Conservation (phyloP, 441 rosid genomes). For the Gossypium davidsonii region DNA sequence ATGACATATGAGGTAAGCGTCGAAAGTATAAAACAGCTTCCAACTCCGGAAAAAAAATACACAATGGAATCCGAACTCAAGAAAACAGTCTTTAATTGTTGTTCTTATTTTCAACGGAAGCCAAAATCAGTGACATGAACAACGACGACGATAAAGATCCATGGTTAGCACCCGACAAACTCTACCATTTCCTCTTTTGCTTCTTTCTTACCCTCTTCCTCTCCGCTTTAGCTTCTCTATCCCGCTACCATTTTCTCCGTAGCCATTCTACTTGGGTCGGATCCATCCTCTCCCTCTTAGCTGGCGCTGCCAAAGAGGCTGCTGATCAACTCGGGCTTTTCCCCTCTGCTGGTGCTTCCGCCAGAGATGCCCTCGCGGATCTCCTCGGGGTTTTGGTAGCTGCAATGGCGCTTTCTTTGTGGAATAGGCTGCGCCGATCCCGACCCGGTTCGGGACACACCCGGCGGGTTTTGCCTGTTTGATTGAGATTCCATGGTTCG, state of each 20-base stretch:
- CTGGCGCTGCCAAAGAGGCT: conserved; percentile 85
- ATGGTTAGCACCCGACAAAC: conserved; percentile 77
- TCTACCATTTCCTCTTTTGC: conserved; percentile 78
- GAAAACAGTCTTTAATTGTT: too few species aligned
- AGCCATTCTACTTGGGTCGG: conserved; percentile 53
- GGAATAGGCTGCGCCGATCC: conserved; percentile 27
- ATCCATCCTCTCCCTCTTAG: conserved; percentile 59
- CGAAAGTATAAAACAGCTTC: too few species aligned
- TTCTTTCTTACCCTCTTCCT: conserved; percentile 61
- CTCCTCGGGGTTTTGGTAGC: conserved; percentile 49
- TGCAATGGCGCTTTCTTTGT: conserved; percentile 31
- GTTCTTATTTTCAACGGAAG: too few species aligned
- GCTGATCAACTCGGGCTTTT: conserved; percentile 73
- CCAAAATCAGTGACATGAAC: not conserved
- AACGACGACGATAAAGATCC: conserved; percentile 40
- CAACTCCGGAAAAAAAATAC: too few species aligned
- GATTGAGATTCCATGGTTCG: conserved; percentile 8
- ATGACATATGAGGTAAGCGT: too few species aligned
- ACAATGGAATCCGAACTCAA: too few species aligned
- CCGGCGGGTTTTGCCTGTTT: conserved; percentile 50
- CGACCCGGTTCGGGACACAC: conserved; percentile 25
- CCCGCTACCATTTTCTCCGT: conserved; percentile 50
- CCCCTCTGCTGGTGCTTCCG: conserved; percentile 81
- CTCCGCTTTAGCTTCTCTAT: conserved; percentile 50
- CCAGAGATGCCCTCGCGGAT: conserved; percentile 69